Evolutionary conservation across 2,329 filamentous ascomycete genomes (phyloP), one percentile per base, ranked within the genome.

Genomic region (Paecilomyces sp.): DNA sequence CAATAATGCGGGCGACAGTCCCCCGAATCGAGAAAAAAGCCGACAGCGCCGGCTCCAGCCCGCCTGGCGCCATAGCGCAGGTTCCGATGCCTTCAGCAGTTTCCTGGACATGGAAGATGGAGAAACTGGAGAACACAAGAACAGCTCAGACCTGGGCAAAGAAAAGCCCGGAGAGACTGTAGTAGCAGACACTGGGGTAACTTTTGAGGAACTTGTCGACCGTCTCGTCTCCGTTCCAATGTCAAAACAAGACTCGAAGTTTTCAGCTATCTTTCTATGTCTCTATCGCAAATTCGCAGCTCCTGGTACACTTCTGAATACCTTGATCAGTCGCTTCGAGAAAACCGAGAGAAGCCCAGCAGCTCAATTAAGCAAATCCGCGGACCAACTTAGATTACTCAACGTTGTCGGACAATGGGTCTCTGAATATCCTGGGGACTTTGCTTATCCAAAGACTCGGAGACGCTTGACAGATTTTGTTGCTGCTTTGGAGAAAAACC

Each of bases 231-330:
- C 88, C 0, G 84, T 90, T 62, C 90, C 90, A 36, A 88, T 93
- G 78, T 92, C 90, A 30, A 92, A 91, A 70, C 83, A 88, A n/a
- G 94, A 97, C 70, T 83, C 85, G 60, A 96, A 96, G 73, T 99
- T 97, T 70, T 84, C 85, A 1, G 86, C 92, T 53, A 87, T 96
- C 18, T 97, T 97, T 68, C 81, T 97, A 31, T 96, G 93, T 64
- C 80, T 97, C 13, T 97, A 97, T 75, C 88, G 94, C 63, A 95
- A 94, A 73, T 97, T 99, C 71, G 89, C 91, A 3, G 85, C 92
- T 1, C 94, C 94, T 0, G 83, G 84, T 9, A 84, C 88, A 64
- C 81, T 99, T 3, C 85, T 97, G 57, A 83, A 87, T 50, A 87
- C 90, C 7, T 89, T 97, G 53, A 74, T 80, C 33, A 65, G 65